Percentiles rank a stretch among this genome's conserved stretches.
These are phyloP conservation scores for Pelargonium citronellum DNA, from an alignment of 441 rosid genomes.

Conservation along the genomic window DNA sequence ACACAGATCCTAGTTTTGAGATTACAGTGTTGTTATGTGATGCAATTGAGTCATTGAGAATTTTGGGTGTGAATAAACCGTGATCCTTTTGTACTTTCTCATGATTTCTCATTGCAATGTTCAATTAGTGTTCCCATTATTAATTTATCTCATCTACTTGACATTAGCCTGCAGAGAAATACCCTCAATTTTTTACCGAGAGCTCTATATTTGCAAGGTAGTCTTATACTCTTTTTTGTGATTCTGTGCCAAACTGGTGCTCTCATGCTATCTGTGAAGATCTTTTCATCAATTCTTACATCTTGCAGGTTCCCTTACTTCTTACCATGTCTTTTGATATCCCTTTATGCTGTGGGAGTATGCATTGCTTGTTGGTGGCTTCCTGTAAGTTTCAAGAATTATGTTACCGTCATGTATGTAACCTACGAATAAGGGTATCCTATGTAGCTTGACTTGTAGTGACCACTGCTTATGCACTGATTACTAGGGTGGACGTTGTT, in stretches of 20 bases:
- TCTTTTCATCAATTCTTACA: slow-evolving; percentile 10
- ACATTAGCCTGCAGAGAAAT: slow-evolving; percentile 59
- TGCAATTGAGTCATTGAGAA: no score
- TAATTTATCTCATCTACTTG: slow-evolving; percentile 11
- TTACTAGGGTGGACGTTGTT: no score
- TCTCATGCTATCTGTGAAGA: not conserved
- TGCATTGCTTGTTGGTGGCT: slow-evolving; percentile 58
- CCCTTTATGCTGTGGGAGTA: slow-evolving; percentile 44
- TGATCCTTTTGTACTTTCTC: not conserved
- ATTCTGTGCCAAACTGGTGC: slow-evolving; percentile 6
- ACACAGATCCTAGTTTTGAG: no score
- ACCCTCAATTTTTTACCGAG: slow-evolving; percentile 37
- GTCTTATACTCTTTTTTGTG: not conserved
- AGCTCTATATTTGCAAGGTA: slow-evolving; percentile 61
- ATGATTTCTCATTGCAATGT: not conserved
- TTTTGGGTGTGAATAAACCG: no score
- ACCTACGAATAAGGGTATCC: no score
- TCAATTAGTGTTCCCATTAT: not conserved
- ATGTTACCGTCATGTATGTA: not conserved
- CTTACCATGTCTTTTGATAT: slow-evolving; percentile 58
- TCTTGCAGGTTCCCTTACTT: slow-evolving; percentile 65
- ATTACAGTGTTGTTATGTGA: no score
- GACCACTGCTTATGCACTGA: no score
- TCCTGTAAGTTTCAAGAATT: slow-evolving; percentile 42
- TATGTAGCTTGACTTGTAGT: no score